Evolutionary conservation across 768 basidiomycete genomes (phyloP).

Genomic region (Leccinum variicolor): DNA sequence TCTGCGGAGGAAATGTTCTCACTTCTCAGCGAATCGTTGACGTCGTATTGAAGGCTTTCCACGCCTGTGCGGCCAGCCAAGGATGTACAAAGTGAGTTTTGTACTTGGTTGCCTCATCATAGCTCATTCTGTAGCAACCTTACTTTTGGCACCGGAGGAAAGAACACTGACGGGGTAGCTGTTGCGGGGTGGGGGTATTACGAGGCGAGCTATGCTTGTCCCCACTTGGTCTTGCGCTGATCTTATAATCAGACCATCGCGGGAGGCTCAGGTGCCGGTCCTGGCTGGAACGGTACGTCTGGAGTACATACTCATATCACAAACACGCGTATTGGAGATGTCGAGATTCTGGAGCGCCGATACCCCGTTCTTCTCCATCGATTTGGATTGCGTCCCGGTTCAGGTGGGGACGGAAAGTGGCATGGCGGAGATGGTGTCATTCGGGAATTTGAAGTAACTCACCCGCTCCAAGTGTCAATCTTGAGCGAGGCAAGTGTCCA

Average conservation of each 20-base stretch:
- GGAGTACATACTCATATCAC: constrained; percentile 95
- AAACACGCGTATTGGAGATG: constrained; percentile 89
- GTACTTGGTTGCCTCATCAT: not conserved
- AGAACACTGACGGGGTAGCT: constrained; percentile 71
- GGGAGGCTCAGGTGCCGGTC: constrained; percentile 90
- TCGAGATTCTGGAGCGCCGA: constrained; percentile 89
- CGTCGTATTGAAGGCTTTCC: constrained; percentile 89
- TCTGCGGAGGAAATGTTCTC: constrained; percentile 90
- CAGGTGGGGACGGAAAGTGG: constrained; percentile 70
- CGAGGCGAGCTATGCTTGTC: constrained; percentile 43
- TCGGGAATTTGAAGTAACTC: constrained; percentile 78
- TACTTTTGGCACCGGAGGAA: constrained; percentile 88
- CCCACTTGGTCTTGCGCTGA: not conserved
- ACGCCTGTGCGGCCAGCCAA: constrained; percentile 88
- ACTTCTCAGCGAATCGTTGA: constrained; percentile 94
- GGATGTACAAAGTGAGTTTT: constrained; percentile 82
- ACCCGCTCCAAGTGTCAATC: constrained; percentile 83
- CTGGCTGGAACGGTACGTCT: constrained; percentile 86
- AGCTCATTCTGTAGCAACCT: constrained; percentile 55
- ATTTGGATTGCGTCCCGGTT: constrained; percentile 71
- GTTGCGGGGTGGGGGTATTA: constrained; percentile 89
- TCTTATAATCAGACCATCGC: constrained; percentile 64
- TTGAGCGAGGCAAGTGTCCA: constrained; percentile 64
- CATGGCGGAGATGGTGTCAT: constrained; percentile 82
- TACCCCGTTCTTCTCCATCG: constrained; percentile 89